Evolutionary conservation across 371 early-diverging fungal genomes (phyloP), one percentile per base, ranked within the genome.

Genomic region (Capillidium heterosporum): DNA sequence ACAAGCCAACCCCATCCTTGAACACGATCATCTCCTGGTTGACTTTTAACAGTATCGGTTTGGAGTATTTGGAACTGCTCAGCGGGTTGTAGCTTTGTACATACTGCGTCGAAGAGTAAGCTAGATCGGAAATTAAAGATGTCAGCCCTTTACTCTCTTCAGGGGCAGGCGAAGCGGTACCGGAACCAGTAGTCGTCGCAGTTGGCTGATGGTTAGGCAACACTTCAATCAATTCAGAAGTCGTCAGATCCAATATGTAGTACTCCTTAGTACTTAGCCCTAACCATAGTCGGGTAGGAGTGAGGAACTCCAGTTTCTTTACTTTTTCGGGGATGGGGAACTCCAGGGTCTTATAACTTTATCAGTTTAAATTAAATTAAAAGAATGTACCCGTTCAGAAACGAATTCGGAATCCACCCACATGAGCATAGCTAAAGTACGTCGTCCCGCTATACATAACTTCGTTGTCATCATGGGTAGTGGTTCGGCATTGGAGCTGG

Each of bases 281-380:
- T 40, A 80, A 64, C 48, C 82, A 83, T 24, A 87, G 69, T 56
- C 75, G 75, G 32, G 74, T 73, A 1, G 72, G 64, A 8, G 76
- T 76, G 23, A 83, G 74, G 85, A 85, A 89, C 15, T 74, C 64
- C 72, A 89, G 70, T 1, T 78, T 69, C 55, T 74, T 69, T 56
- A 84, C 72, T 23, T 77, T 75, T 56, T 86, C 85, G 4, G 81
- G 74, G 27, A 80, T 64, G 48, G 70, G 57, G 44, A 76, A 61
- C 62, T 82, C 82, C 76, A 82, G 55, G 19, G 35, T 7, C 23
- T 44, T 19, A 44, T 17, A 44, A 44, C 44, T 44, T 44, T 7
- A 35, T 35, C 7, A 13, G 4, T 35, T 35, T 7, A 35, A 35
- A 35, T 13, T 35, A 35, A 35, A 35, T 7, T 7, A 35, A 43